Base-by-base conservation (phyloP, 495 filamentous ascomycete genomes). In the Tuber aestivum region DNA sequence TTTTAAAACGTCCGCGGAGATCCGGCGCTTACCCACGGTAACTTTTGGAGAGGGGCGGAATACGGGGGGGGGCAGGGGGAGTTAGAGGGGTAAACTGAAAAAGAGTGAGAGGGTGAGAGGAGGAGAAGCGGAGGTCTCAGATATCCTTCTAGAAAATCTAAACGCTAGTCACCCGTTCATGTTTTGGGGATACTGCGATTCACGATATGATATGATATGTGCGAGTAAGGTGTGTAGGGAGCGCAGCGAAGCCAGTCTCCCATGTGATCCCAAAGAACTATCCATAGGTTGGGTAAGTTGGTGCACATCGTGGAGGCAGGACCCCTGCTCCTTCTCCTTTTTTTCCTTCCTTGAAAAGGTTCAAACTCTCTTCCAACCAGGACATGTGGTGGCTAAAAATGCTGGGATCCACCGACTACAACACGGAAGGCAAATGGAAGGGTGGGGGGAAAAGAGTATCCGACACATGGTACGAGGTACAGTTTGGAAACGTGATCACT, bases 131-230 rank as follows among this genome's bases (percentile, higher is more conserved):
- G 27, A 65, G 27, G 56, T 65, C 32, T 65, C 27, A 65, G 56
- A 65, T 65, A 65, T 65, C 27, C 56, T 65, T 65, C 56, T 65
- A 65, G 56, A 65, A 65, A 27, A 65, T 65, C 56, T 35, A 18
- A 65, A 18, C 27, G 32, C 56, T 65, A 65, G 56, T 65, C 56
- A 65, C 56, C 56, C 56, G 56, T 65, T 18, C 56, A 65, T 35
- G 56, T 65, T 65, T 35, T 65, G 14, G 56, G 14, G 32, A 35
- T 32, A n/a, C n/a, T 14, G 10, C 23, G 9, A 45, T 21, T n/a
- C n/a, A 20, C 7, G 21, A n/a, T 61, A 61, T 32, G 2, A 5
- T 16, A 65, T 18, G 5, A 10, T 65, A 65, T 61, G 50, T 14
- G 56, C 32, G 56, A 65, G 56, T 65, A 65, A 16, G 56, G 32